Conservation (phyloP, 768 basidiomycete genomes). For the Pleurotus pulmonarius region DNA sequence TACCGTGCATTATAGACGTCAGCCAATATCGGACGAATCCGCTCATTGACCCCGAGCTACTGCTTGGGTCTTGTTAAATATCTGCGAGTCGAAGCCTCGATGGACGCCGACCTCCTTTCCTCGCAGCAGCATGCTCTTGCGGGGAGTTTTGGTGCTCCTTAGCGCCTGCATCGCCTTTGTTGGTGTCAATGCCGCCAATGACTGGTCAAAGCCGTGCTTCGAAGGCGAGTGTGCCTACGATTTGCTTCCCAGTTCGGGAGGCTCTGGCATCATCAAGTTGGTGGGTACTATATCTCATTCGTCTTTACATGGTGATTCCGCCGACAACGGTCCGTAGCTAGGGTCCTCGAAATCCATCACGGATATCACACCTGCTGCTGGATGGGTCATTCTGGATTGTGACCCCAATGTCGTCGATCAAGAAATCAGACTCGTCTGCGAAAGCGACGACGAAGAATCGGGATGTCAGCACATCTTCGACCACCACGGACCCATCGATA, state of each 20-base stretch:
- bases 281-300: not conserved
- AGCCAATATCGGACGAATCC: too few species aligned
- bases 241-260: conserved; percentile 5
- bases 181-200: conserved; percentile 11
- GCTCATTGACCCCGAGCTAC: too few species aligned
- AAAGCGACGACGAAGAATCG: conserved; percentile 8
- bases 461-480: conserved; percentile 37
- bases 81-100: too few species aligned
- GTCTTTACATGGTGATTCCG: too few species aligned
- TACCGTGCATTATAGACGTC: too few species aligned
- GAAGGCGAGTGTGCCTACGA: conserved; percentile 19
- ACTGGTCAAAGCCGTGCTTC: conserved; percentile 21
- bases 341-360: not conserved
- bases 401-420: not conserved
- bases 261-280: not conserved
- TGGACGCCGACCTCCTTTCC: too few species aligned
- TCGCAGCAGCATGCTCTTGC: not conserved
- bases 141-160: not conserved
- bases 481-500: conserved; percentile 37
- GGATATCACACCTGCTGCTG: conserved; percentile 5
- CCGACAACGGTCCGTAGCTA: too few species aligned
- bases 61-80: too few species aligned
- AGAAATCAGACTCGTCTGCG: conserved; percentile 1
- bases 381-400: conserved; percentile 1
- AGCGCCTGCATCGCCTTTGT: not conserved